Conservation (phyloP, 306 rosid genomes). For the Lagenaria siceraria region DNA sequence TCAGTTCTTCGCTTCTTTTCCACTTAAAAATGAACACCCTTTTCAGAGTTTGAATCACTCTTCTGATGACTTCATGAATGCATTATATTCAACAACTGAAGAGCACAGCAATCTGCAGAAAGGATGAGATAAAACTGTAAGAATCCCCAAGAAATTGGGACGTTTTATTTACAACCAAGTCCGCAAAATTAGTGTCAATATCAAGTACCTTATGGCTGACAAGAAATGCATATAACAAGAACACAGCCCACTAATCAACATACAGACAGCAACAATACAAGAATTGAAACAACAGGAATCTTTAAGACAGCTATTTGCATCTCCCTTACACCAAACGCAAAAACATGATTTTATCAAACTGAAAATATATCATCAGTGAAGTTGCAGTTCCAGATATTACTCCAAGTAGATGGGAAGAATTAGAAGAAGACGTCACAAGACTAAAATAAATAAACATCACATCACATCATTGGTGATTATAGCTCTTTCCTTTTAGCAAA, state of each 20-base stretch:
- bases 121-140: not conserved
- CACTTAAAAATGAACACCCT: not conserved
- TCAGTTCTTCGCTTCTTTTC: slow-evolving; percentile 9
- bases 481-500: slow-evolving; percentile 4
- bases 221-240: not conserved
- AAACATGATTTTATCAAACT: slow-evolving; percentile 8
- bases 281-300: not conserved
- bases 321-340: not conserved
- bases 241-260: not conserved
- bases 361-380: not conserved
- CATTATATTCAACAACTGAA: not conserved
- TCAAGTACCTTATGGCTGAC: not conserved
- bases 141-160: not conserved
- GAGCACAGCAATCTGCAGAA: not conserved
- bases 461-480: slow-evolving; percentile 11
- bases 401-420: slow-evolving; percentile 28
- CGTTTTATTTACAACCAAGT: not conserved
- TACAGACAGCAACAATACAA: not conserved
- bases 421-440: slow-evolving; percentile 10
- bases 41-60: not conserved
- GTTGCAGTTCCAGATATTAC: slow-evolving; percentile 10
- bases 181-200: not conserved
- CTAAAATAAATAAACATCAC: slow-evolving; percentile 13
- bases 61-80: not conserved
- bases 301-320: not conserved